Base-by-base conservation (phyloP, 1,284 basidiomycete species). In the Coniferiporia sulphurascens region DNA sequence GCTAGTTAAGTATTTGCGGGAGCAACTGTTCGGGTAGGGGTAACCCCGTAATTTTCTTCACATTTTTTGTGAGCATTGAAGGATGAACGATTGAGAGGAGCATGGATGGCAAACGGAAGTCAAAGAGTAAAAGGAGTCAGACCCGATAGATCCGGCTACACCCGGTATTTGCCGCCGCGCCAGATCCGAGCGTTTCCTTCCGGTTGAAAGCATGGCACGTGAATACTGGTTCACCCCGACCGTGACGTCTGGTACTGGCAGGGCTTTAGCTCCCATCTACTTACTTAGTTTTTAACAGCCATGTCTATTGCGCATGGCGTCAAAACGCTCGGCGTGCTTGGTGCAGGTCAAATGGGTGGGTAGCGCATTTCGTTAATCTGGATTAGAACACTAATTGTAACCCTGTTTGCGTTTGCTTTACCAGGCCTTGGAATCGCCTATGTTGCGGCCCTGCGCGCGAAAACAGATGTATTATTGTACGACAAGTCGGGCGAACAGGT, bases 301-400 rank as follows among this genome's bases (percentile, higher is more conserved):
- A 83, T 84, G 79, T 77, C 78, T 55, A 68, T 87, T 55, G 74
- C 78, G 19, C 89, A 91, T 66, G 88, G 86, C 48, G 83, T 91
- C 59, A 81, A 79, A 55, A 82, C 76, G 6, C 72, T 91, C 0
- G 89, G 86, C 17, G 82, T 91, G 61, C 76, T 91, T 34, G 89
- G 90, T 50, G 85, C 88, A n/a, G 91, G 91, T 52, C 91, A 94
- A 70, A 93, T 93, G 91, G 92, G 80, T 72, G 59, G 64, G 70
- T 64, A 51, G 10, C 22, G 19, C 44, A 46, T 21, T 27, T 19
- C 41, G 48, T 7, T 19, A 27, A 44, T 21, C 38, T 34, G 34
- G 17, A 45, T 44, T 13, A n/a, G 6, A 32, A 32, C 12, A 52
- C 21, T 22, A 27, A 27, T 5, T 27, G 27, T 2, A 27, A 27